These are phyloP conservation scores for Chiua sp. DNA, from an alignment of 1,284 basidiomycete genomes.

Conservation along the genomic window DNA sequence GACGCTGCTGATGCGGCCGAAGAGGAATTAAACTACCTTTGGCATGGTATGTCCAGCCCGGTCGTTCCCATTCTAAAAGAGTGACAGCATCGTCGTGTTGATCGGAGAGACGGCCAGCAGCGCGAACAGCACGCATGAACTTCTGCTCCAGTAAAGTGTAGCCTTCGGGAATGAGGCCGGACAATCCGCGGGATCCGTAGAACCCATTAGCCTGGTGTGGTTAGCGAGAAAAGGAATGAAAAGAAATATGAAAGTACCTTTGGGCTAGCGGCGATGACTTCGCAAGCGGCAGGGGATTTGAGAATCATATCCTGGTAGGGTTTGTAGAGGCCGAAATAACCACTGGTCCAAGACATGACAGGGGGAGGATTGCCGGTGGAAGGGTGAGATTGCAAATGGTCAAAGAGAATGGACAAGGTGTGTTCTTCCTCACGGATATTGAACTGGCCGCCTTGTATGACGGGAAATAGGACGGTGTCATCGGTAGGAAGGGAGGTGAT, in stretches of 20 bases:
- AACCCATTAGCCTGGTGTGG: conserved; percentile 89
- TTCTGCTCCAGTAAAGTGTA: conserved; percentile 90
- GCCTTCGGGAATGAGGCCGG: conserved; percentile 92
- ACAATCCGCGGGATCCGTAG: conserved; percentile 87
- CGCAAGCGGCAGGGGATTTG: conserved; percentile 62
- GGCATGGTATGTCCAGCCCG: conserved; percentile 99
- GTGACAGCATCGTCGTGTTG: conserved; percentile 55
- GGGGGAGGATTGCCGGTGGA: conserved; percentile 39
- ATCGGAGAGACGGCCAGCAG: conserved; percentile 56
- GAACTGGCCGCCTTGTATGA: conserved; percentile 88
- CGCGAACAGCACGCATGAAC: conserved; percentile 77
- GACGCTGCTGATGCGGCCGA: background rate
- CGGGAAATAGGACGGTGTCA: conserved; percentile 74
- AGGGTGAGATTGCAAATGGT: conserved; percentile 38
- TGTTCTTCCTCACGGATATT: conserved; percentile 83
- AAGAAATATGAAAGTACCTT: conserved; percentile 54
- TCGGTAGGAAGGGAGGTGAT: conserved; percentile 29
- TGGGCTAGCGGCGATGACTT: conserved; percentile 88
- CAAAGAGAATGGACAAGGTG: conserved; percentile 63
- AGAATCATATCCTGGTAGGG: conserved; percentile 84
- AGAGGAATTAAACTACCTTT: conserved; percentile 68
- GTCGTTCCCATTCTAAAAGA: conserved; percentile 86
- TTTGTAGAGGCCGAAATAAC: conserved; percentile 91
- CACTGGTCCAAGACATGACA: conserved; percentile 83
- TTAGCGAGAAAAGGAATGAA: conserved; percentile 15